A percentile compares a stretch with the other conserved stretches of the same genome.
These are phyloP conservation scores for Antonospora locustae DNA, from an alignment of 371 early-diverging fungal genomes.

Conservation along the genomic window DNA sequence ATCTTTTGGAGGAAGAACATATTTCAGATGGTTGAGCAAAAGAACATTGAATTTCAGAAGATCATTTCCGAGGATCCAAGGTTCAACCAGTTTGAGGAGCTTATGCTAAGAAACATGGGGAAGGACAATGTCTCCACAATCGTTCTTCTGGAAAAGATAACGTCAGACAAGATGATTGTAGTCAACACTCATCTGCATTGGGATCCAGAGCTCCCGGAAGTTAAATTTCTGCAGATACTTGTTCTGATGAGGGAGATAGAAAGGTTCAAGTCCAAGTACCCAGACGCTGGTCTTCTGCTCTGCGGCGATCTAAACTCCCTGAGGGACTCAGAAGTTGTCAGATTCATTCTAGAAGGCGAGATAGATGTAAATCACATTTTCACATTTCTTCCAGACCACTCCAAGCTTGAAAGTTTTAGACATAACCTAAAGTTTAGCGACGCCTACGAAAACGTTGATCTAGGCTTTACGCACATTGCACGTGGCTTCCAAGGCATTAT, in stretches of 20 bases:
- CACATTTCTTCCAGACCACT: too few species aligned
- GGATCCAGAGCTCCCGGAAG: conserved; percentile 66
- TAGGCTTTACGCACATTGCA: conserved; percentile 74
- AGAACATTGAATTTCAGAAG: conserved; percentile 75
- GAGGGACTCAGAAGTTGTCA: conserved; percentile 74
- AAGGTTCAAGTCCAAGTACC: conserved; percentile 52
- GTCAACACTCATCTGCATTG: conserved; percentile 64
- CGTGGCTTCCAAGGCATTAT: conserved; percentile 75
- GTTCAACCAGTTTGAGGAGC: conserved; percentile 70
- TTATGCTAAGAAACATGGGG: conserved; percentile 71
- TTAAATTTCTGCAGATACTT: conserved; percentile 85
- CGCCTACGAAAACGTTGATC: conserved; percentile 61
- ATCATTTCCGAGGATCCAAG: conserved; percentile 69
- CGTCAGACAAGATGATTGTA: conserved; percentile 61
- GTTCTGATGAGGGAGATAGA: conserved; percentile 80
- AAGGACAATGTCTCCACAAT: conserved; percentile 87
- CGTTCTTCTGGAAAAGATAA: conserved; percentile 66
- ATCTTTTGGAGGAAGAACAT: conserved; percentile 72
- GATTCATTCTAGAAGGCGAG: conserved; percentile 60
- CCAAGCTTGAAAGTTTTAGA: conserved; percentile 28
- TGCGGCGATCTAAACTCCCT: conserved; percentile 91
- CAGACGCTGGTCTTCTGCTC: conserved; percentile 32
- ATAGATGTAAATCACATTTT: conserved; percentile 5
- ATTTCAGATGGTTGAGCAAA: conserved; percentile 63
- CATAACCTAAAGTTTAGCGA: conserved; percentile 36